Conservation (phyloP, 768 basidiomycete species). For the Xerocomus spinulosus region DNA sequence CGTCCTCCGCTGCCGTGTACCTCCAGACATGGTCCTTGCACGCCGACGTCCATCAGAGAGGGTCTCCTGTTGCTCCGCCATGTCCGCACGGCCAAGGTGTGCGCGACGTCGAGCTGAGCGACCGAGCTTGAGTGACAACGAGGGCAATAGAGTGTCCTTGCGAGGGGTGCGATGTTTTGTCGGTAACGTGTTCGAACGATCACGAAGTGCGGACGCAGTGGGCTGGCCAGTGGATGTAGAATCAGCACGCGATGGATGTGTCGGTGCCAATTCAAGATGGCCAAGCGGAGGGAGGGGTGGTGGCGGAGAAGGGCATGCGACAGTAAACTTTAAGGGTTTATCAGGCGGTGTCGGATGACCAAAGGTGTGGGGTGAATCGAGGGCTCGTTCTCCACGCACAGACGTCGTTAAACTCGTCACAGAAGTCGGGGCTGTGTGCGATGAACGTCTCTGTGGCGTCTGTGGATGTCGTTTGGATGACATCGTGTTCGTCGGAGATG, state of each 20-base stretch:
- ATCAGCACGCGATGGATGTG: conserved; percentile 19
- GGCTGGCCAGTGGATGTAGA: conserved; percentile 6
- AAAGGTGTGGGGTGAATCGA: conserved; percentile 40
- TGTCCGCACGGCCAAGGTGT: conserved; percentile 25
- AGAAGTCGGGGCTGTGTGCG: conserved; percentile 18
- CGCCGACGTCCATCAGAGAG: conserved; percentile 14
- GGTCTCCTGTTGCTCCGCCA: background rate
- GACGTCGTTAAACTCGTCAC: conserved; percentile 26
- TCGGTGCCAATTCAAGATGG: conserved; percentile 33
- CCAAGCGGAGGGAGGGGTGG: conserved; percentile 56
- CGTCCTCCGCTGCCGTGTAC: conserved; percentile 39
- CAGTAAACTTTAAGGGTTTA: conserved; percentile 16
- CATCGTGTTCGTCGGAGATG: conserved; percentile 30
- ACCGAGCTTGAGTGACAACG: conserved; percentile 24
- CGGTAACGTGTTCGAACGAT: conserved; percentile 25
- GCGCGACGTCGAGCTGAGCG: conserved; percentile 27
- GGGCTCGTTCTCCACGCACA: conserved; percentile 15
- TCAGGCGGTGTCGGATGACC: conserved; percentile 35
- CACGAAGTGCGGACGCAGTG: conserved; percentile 8
- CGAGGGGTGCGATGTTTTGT: conserved; percentile 9
- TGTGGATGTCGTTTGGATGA: conserved; percentile 24
- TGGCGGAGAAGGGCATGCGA: conserved; percentile 32
- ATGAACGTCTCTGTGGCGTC: conserved; percentile 24
- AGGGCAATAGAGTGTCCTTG: conserved; percentile 19
- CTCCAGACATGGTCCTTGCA: conserved; percentile 30